These are phyloP conservation scores for Tulasnella sp. DNA, from an alignment of 768 basidiomycete genomes.

Conservation along the genomic window DNA sequence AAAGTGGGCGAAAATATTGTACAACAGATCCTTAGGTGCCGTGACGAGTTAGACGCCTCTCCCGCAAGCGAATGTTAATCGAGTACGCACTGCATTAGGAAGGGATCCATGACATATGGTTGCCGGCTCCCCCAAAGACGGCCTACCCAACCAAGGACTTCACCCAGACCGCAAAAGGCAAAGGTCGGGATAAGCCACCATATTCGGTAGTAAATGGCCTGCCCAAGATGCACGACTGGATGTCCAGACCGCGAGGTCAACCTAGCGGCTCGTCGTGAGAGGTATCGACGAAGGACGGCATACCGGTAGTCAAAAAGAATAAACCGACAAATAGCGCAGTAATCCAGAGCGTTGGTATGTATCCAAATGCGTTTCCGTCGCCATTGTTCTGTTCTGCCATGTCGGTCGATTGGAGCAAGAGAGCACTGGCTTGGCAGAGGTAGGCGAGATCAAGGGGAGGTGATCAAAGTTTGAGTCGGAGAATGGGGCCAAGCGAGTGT, in stretches of 20 bases:
- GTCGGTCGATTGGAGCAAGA: background rate
- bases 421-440: background rate
- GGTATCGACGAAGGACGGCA: background rate
- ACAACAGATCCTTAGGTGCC: background rate
- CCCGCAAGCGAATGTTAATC: no score
- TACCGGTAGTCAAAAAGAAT: conserved; percentile 35
- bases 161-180: conserved; percentile 25
- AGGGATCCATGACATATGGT: conserved; percentile 17
- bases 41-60: background rate
- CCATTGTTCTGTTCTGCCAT: background rate
- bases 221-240: conserved; percentile 15
- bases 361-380: conserved; percentile 41
- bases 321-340: conserved; percentile 43
- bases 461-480: background rate
- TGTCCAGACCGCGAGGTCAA: background rate
- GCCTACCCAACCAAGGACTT: conserved; percentile 26
- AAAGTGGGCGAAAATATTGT: conserved; percentile 27
- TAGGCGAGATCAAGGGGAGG: background rate
- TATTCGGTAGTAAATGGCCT: conserved; percentile 14
- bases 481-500: background rate
- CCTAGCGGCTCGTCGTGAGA: background rate
- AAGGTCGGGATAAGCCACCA: conserved; percentile 29
- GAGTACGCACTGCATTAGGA: conserved; percentile 28
- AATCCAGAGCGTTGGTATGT: conserved; percentile 44
- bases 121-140: conserved; percentile 19